phyloP scores from a whole-genome alignment of 2,329 filamentous ascomycete genomes.

The Colletotrichum plurivorum region DNA sequence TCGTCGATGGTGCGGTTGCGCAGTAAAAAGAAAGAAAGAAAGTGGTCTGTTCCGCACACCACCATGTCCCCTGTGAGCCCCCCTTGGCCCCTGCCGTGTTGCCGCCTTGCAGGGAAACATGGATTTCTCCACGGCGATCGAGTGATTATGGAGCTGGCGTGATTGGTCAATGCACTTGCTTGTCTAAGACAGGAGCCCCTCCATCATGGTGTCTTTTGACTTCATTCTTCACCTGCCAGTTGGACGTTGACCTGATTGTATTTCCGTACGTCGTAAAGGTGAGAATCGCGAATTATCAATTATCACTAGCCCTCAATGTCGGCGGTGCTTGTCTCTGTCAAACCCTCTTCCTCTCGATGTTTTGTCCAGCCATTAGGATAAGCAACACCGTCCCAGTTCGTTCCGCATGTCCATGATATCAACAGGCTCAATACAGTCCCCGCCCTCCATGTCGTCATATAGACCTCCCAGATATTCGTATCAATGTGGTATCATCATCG shows the following conservation, averaged over 20 bases:
- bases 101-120: constrained; percentile 11
- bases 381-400: background rate
- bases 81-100: constrained; percentile 16
- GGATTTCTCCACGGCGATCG: constrained; percentile 18
- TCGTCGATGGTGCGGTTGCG: too few relatives aligned
- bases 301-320: background rate
- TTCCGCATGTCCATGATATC: background rate
- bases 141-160: background rate
- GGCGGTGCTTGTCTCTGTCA: background rate
- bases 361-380: background rate
- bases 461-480: too few relatives aligned
- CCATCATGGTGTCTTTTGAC: background rate
- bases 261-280: too few relatives aligned
- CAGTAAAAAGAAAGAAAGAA: too few relatives aligned
- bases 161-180: constrained; percentile 30
- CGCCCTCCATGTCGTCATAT: background rate
- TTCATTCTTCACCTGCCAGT: background rate
- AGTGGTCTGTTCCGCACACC: too few relatives aligned
- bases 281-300: background rate
- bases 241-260: background rate
- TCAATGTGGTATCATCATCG: constrained; percentile 32
- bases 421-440: background rate
- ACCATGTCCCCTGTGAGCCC: too few relatives aligned
- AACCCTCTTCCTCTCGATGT: background rate
- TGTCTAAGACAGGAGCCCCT: background rate